Percentiles rank a stretch among this genome's conserved stretches.
These are phyloP conservation scores for Clonostachys sp. DNA, from an alignment of 2,329 filamentous ascomycete species.

Conservation along the genomic window DNA sequence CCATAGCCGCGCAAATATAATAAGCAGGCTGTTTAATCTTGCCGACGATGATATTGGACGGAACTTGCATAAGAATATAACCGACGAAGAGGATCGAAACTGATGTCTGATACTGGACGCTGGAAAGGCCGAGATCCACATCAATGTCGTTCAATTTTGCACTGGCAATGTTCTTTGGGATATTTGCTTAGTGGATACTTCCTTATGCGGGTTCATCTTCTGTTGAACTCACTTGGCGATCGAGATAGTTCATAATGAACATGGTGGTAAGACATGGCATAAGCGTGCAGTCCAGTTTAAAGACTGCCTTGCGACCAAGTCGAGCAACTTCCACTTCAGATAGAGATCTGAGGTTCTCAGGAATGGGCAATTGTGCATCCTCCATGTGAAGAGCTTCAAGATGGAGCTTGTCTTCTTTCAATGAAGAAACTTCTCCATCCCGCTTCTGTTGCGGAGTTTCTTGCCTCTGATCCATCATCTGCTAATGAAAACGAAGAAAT, in stretches of 20 bases:
- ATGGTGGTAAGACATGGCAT: conserved; percentile 66
- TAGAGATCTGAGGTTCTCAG: conserved; percentile 9
- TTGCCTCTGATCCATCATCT: no score
- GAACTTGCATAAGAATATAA: conserved; percentile 55
- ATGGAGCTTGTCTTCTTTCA: no score
- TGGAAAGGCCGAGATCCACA: conserved; percentile 44
- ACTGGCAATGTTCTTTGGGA: conserved; percentile 64
- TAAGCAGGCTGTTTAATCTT: conserved; percentile 43
- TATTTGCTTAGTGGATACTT: no score
- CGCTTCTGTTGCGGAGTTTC: no score
- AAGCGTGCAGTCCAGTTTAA: conserved; percentile 58
- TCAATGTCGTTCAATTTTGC: conserved; percentile 62
- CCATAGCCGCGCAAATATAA: conserved; percentile 47
- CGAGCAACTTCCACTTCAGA: conserved; percentile 7
- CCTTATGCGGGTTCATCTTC: no score
- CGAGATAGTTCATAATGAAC: conserved; percentile 71
- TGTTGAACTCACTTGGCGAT: no score
- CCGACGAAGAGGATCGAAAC: conserved; percentile 37
- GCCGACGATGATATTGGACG: conserved; percentile 54
- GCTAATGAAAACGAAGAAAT: no score
- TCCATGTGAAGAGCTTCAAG: no score
- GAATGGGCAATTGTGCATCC: no score
- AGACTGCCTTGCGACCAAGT: conserved; percentile 6
- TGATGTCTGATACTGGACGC: conserved; percentile 59
- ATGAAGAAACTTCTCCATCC: no score